Evolutionary conservation across 2,329 filamentous ascomycete genomes (phyloP).

Genomic region (Knufia fluminis): DNA sequence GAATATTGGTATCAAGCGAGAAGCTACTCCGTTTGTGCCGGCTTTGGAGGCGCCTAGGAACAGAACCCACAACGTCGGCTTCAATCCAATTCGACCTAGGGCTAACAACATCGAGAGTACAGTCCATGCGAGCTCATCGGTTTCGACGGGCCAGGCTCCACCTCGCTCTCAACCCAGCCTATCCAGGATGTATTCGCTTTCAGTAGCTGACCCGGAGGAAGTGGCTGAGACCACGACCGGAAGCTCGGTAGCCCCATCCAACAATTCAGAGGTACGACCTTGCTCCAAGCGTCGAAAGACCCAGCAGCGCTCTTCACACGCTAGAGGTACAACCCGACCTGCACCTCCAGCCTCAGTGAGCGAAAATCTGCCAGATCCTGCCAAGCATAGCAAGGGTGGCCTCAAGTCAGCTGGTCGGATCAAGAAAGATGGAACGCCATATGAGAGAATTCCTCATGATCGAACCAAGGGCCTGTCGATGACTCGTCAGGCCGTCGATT

Average conservation of each 20-base stretch:
- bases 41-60: not conserved
- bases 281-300: too few species aligned
- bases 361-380: not conserved
- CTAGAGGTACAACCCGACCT: not conserved
- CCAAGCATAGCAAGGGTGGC: not conserved
- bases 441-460: constrained; percentile 1
- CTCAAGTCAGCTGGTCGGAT: not conserved
- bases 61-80: not conserved
- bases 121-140: not conserved
- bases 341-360: not conserved
- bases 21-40: not conserved
- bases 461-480: not conserved
- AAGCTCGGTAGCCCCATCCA: not conserved
- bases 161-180: too few species aligned
- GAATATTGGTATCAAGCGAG: not conserved
- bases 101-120: not conserved
- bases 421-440: constrained; percentile 1
- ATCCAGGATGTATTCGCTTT: too few species aligned
- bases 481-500: constrained; percentile 4
- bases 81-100: not conserved
- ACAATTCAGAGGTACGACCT: not conserved
- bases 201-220: too few species aligned
- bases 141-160: not conserved
- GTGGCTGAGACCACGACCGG: too few species aligned
- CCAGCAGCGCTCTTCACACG: not conserved